phyloP scores from a whole-genome alignment of 371 early-diverging fungal species.

The Rhizomucor miehei region DNA sequence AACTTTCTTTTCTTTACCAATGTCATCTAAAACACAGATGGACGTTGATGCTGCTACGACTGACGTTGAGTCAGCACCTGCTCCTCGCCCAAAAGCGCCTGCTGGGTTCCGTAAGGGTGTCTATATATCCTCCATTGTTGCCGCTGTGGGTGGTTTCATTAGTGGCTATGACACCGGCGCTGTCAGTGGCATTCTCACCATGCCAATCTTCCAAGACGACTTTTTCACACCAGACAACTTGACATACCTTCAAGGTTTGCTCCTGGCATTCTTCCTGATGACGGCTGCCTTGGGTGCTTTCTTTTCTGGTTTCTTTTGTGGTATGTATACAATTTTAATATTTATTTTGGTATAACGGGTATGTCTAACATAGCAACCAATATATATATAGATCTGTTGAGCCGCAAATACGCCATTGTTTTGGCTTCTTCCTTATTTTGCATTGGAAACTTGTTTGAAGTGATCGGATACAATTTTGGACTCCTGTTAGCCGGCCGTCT shows the following conservation, averaged over 20 bases:
- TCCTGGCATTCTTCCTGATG: constrained; percentile 40
- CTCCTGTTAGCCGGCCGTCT: constrained; percentile 36
- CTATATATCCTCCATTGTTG: constrained; percentile 22
- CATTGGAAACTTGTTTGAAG: constrained; percentile 38
- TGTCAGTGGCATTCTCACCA: constrained; percentile 21
- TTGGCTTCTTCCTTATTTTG: constrained; percentile 29
- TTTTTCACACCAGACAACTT: constrained; percentile 15
- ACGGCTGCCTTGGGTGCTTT: constrained; percentile 42
- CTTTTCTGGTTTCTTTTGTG: constrained; percentile 35
- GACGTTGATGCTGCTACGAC: too few relatives aligned
- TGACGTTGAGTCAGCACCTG: too few relatives aligned
- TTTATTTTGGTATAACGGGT: too few relatives aligned
- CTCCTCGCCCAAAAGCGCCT: too few relatives aligned
- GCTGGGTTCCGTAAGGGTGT: constrained; percentile 18
- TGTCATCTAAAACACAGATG: too few relatives aligned
- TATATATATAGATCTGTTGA: constrained; percentile 33
- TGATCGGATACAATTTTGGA: constrained; percentile 35
- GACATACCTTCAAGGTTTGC: constrained; percentile 17
- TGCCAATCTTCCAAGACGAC: constrained; percentile 6
- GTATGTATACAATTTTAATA: constrained; percentile 14
- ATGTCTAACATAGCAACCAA: too few relatives aligned
- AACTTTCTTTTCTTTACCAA: too few relatives aligned
- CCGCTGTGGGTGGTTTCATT: constrained; percentile 29
- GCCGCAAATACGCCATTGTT: constrained; percentile 39
- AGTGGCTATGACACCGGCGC: constrained; percentile 44